These are phyloP conservation scores for Pichia sp. DNA, from an alignment of 1,139 yeast species.

Conservation along the genomic window DNA sequence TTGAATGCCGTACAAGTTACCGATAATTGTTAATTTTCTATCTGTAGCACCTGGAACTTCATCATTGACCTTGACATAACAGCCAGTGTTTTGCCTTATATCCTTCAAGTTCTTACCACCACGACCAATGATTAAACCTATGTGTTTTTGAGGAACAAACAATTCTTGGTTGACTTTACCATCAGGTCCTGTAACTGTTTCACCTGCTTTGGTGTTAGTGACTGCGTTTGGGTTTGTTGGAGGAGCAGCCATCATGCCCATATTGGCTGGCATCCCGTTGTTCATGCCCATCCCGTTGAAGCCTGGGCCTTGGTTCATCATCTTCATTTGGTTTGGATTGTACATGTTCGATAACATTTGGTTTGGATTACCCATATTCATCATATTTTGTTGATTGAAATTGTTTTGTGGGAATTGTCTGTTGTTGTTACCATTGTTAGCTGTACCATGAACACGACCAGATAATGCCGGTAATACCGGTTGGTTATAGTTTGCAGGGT, in stretches of 20 bases:
- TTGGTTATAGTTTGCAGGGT: slow-evolving; percentile 50
- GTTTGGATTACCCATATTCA: slow-evolving; percentile 25
- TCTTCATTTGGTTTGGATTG: slow-evolving; percentile 12
- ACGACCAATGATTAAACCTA: slow-evolving; percentile 85
- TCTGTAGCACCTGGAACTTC: slow-evolving; percentile 55
- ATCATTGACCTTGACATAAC: slow-evolving; percentile 72
- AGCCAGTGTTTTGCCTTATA: slow-evolving; percentile 73
- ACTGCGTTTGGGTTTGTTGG: slow-evolving; percentile 10
- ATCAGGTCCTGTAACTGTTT: slow-evolving; percentile 27
- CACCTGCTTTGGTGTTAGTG: slow-evolving; percentile 19
- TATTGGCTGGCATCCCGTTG: background rate
- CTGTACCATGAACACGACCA: background rate
- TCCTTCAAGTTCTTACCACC: slow-evolving; percentile 83
- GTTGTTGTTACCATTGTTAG: slow-evolving; percentile 1
- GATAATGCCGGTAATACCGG: slow-evolving; percentile 18
- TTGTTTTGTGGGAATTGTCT: slow-evolving; percentile 5
- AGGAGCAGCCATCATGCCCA: slow-evolving; percentile 6
- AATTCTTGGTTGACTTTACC: slow-evolving; percentile 66
- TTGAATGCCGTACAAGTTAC: slow-evolving; percentile 67
- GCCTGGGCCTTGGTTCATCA: slow-evolving; percentile 3
- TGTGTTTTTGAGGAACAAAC: slow-evolving; percentile 72
- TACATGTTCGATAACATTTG: slow-evolving; percentile 23
- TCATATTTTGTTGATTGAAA: slow-evolving; percentile 17
- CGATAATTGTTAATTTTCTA: slow-evolving; percentile 68
- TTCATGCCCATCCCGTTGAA: slow-evolving; percentile 8